phyloP scores from a whole-genome alignment of 2,329 filamentous ascomycete genomes.

The Sporothrix dimorphospora region DNA sequence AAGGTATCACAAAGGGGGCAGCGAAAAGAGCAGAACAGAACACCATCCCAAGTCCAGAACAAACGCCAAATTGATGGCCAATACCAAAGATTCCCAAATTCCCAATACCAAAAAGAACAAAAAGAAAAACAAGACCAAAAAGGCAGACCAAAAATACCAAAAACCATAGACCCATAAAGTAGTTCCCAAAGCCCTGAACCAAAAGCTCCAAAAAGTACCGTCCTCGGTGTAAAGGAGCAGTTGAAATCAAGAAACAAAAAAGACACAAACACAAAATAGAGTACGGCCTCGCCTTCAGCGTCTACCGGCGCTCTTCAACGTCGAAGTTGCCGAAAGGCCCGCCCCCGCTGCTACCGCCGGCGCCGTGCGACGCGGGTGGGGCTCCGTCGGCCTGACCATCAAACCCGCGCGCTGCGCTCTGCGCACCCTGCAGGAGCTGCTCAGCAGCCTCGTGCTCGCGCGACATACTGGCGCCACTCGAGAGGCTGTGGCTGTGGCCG shows the following conservation, averaged over 20 bases:
- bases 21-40: neutral
- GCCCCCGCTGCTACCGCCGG: slow-evolving; percentile 40
- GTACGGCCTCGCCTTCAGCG: too few species aligned
- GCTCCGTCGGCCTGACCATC: too few species aligned
- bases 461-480: slow-evolving; percentile 25
- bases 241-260: neutral
- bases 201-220: neutral
- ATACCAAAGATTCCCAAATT: neutral
- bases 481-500: neutral
- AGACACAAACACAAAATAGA: neutral
- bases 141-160: neutral
- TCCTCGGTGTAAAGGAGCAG: neutral
- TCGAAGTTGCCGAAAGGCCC: slow-evolving; percentile 1
- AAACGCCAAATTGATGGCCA: neutral
- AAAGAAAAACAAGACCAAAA: neutral
- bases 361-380: too few species aligned
- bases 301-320: slow-evolving; percentile 22
- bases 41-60: neutral
- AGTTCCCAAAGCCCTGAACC: neutral
- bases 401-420: neutral
- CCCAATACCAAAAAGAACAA: neutral
- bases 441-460: slow-evolving; percentile 60
- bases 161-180: neutral
- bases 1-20: slow-evolving; percentile 3
- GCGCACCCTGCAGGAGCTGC: slow-evolving; percentile 56